Conservation (phyloP, 1,284 basidiomycete species). For the Cutaneotrichosporon daszewskae region DNA sequence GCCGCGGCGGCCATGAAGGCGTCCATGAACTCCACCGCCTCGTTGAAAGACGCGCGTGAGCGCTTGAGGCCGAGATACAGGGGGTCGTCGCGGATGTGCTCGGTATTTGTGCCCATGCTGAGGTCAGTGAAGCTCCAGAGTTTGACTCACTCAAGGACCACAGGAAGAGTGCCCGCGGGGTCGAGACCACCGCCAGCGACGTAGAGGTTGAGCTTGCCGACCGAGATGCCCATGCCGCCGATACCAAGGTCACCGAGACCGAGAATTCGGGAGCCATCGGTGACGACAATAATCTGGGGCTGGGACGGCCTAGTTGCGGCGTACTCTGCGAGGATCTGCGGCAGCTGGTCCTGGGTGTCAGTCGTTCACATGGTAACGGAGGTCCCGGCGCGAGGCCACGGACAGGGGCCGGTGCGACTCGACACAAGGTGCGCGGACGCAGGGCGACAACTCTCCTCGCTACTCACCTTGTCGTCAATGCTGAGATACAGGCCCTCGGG, state of each 20-base stretch:
- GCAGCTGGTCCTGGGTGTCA: conserved; percentile 50
- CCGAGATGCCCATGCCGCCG: conserved; percentile 75
- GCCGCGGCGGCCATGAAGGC: conserved; percentile 84
- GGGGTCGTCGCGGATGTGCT: conserved; percentile 74
- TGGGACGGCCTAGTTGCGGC: conserved; percentile 57
- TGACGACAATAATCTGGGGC: conserved; percentile 77
- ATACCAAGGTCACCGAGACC: conserved; percentile 79
- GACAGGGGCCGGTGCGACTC: background rate
- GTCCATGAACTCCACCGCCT: conserved; percentile 73
- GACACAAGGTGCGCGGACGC: background rate
- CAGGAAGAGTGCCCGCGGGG: conserved; percentile 76
- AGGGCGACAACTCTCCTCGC: too few relatives aligned
- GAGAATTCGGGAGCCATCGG: conserved; percentile 88
- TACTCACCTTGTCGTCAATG: conserved; percentile 68
- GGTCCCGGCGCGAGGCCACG: background rate
- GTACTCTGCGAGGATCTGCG: conserved; percentile 41
- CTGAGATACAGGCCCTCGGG: conserved; percentile 71
- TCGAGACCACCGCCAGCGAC: conserved; percentile 78
- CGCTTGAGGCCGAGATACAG: conserved; percentile 81
- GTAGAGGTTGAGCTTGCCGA: conserved; percentile 89
- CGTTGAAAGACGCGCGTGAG: conserved; percentile 60
- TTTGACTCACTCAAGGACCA: conserved; percentile 53
- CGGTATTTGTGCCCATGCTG: conserved; percentile 77
- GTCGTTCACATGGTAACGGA: background rate
- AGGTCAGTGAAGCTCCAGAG: conserved; percentile 19